Conservation (phyloP, 768 basidiomycete species). For the Cubamyces sp. region DNA sequence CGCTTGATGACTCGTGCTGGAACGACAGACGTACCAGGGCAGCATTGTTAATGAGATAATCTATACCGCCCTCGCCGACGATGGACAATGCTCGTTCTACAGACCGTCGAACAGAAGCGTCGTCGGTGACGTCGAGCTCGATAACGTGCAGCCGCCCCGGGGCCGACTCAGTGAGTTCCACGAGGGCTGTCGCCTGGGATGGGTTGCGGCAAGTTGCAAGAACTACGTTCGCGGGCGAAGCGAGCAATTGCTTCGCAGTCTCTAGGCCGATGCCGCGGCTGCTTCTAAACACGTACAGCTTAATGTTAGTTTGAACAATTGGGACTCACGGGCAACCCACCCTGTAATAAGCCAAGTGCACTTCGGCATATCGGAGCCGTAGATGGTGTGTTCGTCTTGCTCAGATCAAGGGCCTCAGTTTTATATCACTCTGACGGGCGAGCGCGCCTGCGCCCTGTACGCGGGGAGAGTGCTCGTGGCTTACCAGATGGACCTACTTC, state of each 20-base stretch:
- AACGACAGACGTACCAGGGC: constrained; percentile 32
- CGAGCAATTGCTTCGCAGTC: constrained; percentile 32
- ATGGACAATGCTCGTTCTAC: constrained; percentile 28
- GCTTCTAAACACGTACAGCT: not conserved
- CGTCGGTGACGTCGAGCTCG: constrained; percentile 36
- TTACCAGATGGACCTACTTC: too few relatives aligned
- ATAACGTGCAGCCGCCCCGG: constrained; percentile 39
- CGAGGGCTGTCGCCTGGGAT: constrained; percentile 25
- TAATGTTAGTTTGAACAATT: not conserved
- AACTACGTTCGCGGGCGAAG: constrained; percentile 28
- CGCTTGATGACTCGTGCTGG: too few relatives aligned
- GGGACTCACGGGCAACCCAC: constrained; percentile 3
- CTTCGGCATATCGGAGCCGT: too few relatives aligned
- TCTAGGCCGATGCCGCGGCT: constrained; percentile 36
- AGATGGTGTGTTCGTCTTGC: too few relatives aligned
- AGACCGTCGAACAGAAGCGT: constrained; percentile 33
- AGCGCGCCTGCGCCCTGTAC: too few relatives aligned
- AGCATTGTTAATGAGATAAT: constrained; percentile 46
- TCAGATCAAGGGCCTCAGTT: too few relatives aligned
- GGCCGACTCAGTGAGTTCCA: constrained; percentile 28
- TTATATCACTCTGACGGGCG: too few relatives aligned
- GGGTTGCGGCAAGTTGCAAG: constrained; percentile 38
- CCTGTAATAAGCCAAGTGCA: constrained; percentile 33
- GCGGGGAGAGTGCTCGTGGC: too few relatives aligned
- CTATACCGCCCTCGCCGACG: constrained; percentile 37